Evolutionary conservation across 2,329 filamentous ascomycete genomes (phyloP).

Genomic region (Aspergillus novoparasiticus): DNA sequence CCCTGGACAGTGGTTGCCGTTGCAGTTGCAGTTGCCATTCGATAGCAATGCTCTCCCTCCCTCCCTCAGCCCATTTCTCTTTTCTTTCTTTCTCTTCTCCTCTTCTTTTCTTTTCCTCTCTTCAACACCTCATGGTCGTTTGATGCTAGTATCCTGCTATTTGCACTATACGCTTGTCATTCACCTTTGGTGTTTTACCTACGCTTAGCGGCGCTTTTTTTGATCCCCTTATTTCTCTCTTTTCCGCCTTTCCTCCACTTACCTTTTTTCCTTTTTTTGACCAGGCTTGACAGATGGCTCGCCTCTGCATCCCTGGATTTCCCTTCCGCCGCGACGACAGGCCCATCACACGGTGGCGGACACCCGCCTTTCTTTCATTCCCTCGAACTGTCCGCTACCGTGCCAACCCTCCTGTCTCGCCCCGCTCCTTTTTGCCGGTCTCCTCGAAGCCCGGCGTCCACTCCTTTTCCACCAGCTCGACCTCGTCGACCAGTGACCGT

Average conservation of each 20-base stretch:
- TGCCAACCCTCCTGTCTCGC: constrained; percentile 16
- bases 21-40: neutral
- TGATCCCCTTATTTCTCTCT: constrained; percentile 2
- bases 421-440: constrained; percentile 15
- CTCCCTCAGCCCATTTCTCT: neutral
- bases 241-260: constrained; percentile 6
- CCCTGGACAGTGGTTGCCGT: neutral
- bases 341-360: constrained; percentile 14
- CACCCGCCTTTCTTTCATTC: constrained; percentile 13
- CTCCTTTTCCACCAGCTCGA: constrained; percentile 8
- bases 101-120: constrained; percentile 9
- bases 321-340: constrained; percentile 7
- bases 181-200: constrained; percentile 14
- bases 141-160: constrained; percentile 24
- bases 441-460: constrained; percentile 10
- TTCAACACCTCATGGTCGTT: constrained; percentile 14
- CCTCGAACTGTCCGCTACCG: constrained; percentile 16
- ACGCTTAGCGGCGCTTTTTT: constrained; percentile 6
- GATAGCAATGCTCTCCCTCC: neutral
- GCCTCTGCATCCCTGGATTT: constrained; percentile 22
- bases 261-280: constrained; percentile 10
- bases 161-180: constrained; percentile 19
- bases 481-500: neutral
- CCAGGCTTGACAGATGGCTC: constrained; percentile 22
- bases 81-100: neutral